A percentile compares a stretch with the other conserved stretches of the same genome.
These are phyloP conservation scores for Saxophila tyrrhenica DNA, from an alignment of 495 filamentous ascomycete species.

Conservation along the genomic window DNA sequence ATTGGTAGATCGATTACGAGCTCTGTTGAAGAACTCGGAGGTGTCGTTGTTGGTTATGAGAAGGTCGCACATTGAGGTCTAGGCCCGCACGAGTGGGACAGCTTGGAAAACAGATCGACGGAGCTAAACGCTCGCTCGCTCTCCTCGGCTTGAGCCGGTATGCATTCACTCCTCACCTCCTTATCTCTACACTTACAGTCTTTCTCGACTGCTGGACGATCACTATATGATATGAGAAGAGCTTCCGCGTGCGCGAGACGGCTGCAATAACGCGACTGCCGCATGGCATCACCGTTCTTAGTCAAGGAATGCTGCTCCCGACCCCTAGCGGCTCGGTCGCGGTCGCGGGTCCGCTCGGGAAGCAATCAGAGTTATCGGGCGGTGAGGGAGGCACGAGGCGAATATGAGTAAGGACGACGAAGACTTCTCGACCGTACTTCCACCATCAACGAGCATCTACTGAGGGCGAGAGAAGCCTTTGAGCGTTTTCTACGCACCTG, in stretches of 20 bases:
- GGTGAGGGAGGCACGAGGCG: not conserved
- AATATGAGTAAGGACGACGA: conserved; percentile 4
- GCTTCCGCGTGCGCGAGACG: too few species aligned
- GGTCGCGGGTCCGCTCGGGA: conserved; percentile 1
- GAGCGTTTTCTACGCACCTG: too few species aligned
- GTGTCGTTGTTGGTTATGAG: not conserved
- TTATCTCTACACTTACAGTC: not conserved
- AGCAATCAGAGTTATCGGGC: conserved; percentile 7
- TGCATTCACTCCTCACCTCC: not conserved
- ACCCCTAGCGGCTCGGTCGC: not conserved
- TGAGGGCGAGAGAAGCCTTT: too few species aligned
- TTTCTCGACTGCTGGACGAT: not conserved
- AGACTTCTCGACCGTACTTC: too few species aligned
- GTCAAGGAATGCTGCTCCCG: not conserved
- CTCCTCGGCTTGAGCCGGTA: not conserved
- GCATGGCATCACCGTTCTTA: not conserved
- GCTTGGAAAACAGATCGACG: not conserved
- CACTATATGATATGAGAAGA: too few species aligned
- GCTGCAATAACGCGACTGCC: too few species aligned
- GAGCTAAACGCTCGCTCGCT: not conserved
- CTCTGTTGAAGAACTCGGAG: conserved; percentile 5
- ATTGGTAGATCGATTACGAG: not conserved
- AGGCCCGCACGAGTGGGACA: not conserved
- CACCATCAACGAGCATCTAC: too few species aligned
- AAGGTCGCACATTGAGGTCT: not conserved